These are phyloP conservation scores for Xylaria hypoxylon DNA, from an alignment of 2,329 filamentous ascomycete genomes.

Conservation along the genomic window DNA sequence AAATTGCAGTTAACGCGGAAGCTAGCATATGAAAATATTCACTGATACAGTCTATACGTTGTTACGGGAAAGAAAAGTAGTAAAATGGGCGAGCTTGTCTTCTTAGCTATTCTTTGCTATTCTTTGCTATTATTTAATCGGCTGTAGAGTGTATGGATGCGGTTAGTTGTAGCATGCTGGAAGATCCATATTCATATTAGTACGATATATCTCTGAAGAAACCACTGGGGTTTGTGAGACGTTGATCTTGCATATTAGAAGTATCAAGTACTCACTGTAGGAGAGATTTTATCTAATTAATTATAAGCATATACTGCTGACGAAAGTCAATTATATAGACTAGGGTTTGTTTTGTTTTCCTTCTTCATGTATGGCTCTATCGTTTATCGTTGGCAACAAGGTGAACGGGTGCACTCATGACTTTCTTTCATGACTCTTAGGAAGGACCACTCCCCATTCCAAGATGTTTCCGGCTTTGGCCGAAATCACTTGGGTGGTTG, in stretches of 20 bases:
- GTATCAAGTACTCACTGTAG: not conserved
- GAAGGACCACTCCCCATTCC: not conserved
- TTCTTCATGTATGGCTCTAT: not conserved
- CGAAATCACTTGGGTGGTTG: slow-evolving; percentile 26
- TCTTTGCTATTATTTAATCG: not conserved
- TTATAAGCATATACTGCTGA: not conserved
- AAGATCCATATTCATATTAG: not conserved
- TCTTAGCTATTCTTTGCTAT: not conserved
- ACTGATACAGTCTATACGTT: not conserved
- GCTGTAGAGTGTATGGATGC: not conserved
- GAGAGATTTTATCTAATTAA: not conserved
- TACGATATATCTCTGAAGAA: not conserved
- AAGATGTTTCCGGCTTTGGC: slow-evolving; percentile 29
- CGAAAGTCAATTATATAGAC: not conserved
- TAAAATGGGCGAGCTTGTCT: not conserved
- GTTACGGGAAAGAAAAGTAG: not conserved
- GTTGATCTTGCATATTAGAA: not conserved
- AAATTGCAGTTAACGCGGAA: not conserved
- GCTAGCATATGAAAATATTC: not conserved
- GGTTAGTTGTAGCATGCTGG: not conserved
- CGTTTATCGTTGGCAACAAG: not conserved
- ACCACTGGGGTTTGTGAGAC: not conserved
- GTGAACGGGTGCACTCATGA: not conserved
- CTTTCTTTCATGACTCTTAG: not conserved
- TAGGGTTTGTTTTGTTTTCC: not conserved